Evolutionary conservation across 331 rosid genomes (phyloP).

Genomic region (Prunus yedoensis): DNA sequence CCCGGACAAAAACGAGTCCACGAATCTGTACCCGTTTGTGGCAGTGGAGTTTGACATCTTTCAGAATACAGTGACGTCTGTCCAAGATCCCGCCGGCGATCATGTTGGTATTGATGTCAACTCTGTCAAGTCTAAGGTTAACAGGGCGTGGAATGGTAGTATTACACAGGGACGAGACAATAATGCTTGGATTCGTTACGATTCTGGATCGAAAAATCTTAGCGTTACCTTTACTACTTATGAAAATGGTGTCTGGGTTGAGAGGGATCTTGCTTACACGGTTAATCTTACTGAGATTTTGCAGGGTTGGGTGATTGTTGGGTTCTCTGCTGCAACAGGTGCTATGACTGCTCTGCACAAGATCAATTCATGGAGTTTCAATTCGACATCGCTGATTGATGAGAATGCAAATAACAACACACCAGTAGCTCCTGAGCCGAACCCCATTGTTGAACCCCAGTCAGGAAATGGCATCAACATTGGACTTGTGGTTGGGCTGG

Average conservation of each 20-base stretch:
- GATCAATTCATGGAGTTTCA: not conserved
- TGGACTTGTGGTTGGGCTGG: not conserved
- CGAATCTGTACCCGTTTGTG: not conserved
- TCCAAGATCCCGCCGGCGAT: too few relatives aligned
- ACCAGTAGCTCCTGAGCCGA: not conserved
- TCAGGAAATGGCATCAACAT: not conserved
- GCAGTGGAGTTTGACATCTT: conserved; percentile 9
- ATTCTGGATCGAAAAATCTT: conserved; percentile 23
- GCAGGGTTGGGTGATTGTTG: not conserved
- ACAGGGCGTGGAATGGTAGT: not conserved
- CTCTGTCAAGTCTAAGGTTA: too few relatives aligned
- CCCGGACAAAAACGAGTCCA: rapidly evolving
- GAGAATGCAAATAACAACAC: not conserved
- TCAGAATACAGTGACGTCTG: too few relatives aligned
- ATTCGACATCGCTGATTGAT: not conserved
- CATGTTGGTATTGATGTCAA: too few relatives aligned
- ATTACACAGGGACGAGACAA: not conserved
- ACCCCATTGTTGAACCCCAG: not conserved
- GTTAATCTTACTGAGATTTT: not conserved
- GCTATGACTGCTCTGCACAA: rapidly evolving
- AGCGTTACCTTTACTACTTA: conserved; percentile 25
- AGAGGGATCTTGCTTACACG: not conserved
- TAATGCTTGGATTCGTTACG: conserved; percentile 28
- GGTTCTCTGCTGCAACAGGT: not conserved
- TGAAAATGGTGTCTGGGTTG: not conserved